These are phyloP conservation scores for Viola odorata DNA, from an alignment of 345 rosid species.

Conservation along the genomic window DNA sequence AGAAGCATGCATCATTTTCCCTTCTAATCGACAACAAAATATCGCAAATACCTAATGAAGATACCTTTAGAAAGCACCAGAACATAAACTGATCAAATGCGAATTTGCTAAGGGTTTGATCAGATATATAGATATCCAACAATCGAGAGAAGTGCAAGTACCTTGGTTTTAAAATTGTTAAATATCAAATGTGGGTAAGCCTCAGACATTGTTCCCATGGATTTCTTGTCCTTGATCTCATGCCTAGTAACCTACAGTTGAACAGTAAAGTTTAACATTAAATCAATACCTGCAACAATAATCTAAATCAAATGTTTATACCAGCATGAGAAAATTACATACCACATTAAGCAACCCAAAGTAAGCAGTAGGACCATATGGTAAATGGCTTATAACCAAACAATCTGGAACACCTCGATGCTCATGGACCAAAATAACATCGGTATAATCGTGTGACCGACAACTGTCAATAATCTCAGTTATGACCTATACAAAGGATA, in stretches of 20 bases:
- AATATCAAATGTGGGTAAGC: conserved; percentile 87
- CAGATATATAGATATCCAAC: not conserved
- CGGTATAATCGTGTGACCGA: conserved; percentile 79
- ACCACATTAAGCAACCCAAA: conserved; percentile 84
- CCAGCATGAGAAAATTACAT: conserved; percentile 31
- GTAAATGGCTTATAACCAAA: conserved; percentile 76
- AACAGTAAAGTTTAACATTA: not conserved
- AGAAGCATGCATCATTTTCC: too few relatives aligned
- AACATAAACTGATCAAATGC: too few relatives aligned
- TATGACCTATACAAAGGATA: conserved; percentile 50
- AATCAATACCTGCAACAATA: conserved; percentile 5
- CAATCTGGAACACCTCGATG: conserved; percentile 91
- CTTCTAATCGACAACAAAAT: too few relatives aligned
- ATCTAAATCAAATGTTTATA: conserved; percentile 2
- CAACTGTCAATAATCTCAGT: conserved; percentile 88
- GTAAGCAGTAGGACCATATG: conserved; percentile 95
- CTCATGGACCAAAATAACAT: conserved; percentile 83
- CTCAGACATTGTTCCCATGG: conserved; percentile 83
- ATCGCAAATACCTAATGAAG: too few relatives aligned
- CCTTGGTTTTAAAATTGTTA: conserved; percentile 73
- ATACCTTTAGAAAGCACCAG: too few relatives aligned
- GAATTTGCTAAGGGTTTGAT: too few relatives aligned
- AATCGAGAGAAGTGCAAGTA: conserved; percentile 6
- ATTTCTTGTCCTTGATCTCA: conserved; percentile 69
- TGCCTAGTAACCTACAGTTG: conserved; percentile 78